These are phyloP conservation scores for Pachysandra terminalis DNA, from an alignment of 164 flowering plant genomes.

Conservation along the genomic window DNA sequence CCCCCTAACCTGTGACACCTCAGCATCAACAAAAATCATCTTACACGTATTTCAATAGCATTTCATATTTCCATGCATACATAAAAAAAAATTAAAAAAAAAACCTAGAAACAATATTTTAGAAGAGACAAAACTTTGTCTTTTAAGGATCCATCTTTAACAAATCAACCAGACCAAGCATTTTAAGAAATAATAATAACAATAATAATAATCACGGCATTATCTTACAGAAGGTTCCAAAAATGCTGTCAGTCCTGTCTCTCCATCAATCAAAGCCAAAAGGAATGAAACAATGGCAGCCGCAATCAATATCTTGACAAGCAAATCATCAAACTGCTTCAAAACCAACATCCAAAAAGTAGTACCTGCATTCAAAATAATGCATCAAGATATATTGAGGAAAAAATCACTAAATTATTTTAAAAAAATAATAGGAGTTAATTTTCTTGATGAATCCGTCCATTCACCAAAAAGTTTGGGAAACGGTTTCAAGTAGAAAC, in stretches of 20 bases:
- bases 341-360: slow-evolving; percentile 91
- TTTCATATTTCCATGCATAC: too few species aligned
- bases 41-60: too few species aligned
- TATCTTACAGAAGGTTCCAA: slow-evolving; percentile 90
- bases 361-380: slow-evolving; percentile 56
- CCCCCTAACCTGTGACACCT: too few species aligned
- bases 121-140: too few species aligned
- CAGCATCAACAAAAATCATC: too few species aligned
- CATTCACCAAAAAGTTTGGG: background rate
- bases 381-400: background rate
- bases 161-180: background rate
- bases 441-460: background rate
- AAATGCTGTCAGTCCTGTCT: slow-evolving; percentile 87
- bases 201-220: background rate
- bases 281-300: slow-evolving; percentile 85
- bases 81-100: too few species aligned
- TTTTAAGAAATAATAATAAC: background rate
- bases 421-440: too few species aligned
- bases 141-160: background rate
- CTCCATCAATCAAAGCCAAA: slow-evolving; percentile 90
- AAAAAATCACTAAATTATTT: too few species aligned
- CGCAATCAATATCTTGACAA: slow-evolving; percentile 92
- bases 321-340: slow-evolving; percentile 97
- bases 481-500: background rate
- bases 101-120: too few species aligned